phyloP scores from a whole-genome alignment of 2,329 filamentous ascomycete genomes.

The Fusarium coicis region DNA sequence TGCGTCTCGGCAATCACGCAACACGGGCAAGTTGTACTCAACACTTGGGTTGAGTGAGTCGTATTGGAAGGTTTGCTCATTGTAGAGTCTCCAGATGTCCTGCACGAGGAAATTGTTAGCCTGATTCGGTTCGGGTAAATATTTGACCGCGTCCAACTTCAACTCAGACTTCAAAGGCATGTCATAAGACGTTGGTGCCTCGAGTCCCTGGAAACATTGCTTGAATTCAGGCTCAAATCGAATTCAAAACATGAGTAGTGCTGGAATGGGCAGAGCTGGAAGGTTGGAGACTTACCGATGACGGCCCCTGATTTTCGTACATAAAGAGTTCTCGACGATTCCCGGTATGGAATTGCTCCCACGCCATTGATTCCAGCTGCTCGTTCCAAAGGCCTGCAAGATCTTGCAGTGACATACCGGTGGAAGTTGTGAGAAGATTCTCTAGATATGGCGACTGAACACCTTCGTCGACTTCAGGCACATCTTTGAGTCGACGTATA shows the following conservation, averaged over 20 bases:
- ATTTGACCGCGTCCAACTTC: slow-evolving; percentile 5
- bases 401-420: not conserved
- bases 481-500: not conserved
- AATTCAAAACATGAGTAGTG: not conserved
- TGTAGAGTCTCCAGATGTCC: slow-evolving; percentile 22
- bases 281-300: not conserved
- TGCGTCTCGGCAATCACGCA: not conserved
- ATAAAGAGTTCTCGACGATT: not conserved
- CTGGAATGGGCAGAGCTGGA: not conserved
- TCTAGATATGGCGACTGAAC: not conserved
- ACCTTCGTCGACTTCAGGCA: not conserved
- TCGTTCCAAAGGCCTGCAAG: not conserved
- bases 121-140: slow-evolving; percentile 17
- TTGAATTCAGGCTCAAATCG: not conserved
- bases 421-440: not conserved
- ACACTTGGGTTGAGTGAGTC: slow-evolving; percentile 8
- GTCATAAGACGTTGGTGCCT: not conserved
- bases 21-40: not conserved
- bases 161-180: not conserved
- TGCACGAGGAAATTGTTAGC: slow-evolving; percentile 39
- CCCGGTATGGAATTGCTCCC: not conserved
- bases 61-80: not conserved
- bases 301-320: not conserved
- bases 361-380: not conserved
- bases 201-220: not conserved